Evolutionary conservation across 306 rosid genomes (phyloP).

Genomic region (Trifolium subterraneum): DNA sequence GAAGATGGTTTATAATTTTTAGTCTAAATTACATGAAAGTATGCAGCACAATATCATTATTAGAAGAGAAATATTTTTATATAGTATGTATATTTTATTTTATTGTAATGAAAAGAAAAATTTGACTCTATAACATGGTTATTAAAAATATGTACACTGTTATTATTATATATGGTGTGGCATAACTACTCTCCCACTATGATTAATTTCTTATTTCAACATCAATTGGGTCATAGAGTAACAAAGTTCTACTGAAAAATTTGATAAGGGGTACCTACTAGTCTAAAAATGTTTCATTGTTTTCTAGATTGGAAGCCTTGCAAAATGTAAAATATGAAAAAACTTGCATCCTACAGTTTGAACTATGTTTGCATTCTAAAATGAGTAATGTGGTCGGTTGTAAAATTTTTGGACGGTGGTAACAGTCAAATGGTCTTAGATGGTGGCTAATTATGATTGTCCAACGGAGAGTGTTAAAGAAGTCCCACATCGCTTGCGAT

Average conservation of each 20-base stretch:
- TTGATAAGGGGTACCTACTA: conserved; percentile 30
- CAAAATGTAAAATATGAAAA: too few relatives aligned
- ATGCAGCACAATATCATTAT: conserved; percentile 43
- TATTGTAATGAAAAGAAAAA: conserved; percentile 48
- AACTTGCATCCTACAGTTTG: too few relatives aligned
- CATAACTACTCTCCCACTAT: conserved; percentile 19
- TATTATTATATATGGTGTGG: conserved; percentile 43
- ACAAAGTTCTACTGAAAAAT: conserved; percentile 21
- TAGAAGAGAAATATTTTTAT: conserved; percentile 41
- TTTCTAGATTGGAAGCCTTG: too few relatives aligned
- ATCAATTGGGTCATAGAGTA: conserved; percentile 28
- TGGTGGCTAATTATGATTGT: too few relatives aligned
- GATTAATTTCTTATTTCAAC: neutral
- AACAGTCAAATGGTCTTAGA: too few relatives aligned
- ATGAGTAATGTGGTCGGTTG: too few relatives aligned
- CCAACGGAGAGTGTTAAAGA: too few relatives aligned
- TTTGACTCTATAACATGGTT: conserved; percentile 52
- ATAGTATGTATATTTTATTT: conserved; percentile 52
- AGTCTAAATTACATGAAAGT: conserved; percentile 31
- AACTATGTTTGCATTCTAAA: too few relatives aligned
- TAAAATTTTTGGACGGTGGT: too few relatives aligned
- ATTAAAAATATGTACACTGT: conserved; percentile 28
- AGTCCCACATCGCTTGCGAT: too few relatives aligned
- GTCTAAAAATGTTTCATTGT: neutral
- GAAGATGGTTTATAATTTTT: conserved; percentile 41